These are phyloP conservation scores for Beauveria sp. DNA, from an alignment of 2,329 filamentous ascomycete genomes.

Conservation along the genomic window DNA sequence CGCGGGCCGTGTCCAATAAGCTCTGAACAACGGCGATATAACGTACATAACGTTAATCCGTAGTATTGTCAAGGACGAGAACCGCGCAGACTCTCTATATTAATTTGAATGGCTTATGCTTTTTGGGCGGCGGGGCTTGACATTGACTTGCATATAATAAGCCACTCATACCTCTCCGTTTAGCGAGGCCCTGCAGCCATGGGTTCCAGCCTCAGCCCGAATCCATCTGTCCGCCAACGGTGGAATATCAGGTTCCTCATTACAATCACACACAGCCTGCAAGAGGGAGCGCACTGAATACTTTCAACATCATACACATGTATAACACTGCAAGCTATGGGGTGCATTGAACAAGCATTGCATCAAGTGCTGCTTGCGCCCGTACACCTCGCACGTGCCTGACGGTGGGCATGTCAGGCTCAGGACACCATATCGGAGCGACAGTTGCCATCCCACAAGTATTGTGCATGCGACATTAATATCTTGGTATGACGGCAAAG, in stretches of 20 bases:
- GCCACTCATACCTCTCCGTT: not conserved
- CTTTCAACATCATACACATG: too few relatives aligned
- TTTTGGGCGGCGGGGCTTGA: not conserved
- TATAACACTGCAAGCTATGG: not conserved
- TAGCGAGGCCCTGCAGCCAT: not conserved
- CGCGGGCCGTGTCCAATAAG: too few relatives aligned
- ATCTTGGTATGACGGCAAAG: not conserved
- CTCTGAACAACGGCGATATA: too few relatives aligned
- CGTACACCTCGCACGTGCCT: not conserved
- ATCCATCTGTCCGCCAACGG: too few relatives aligned
- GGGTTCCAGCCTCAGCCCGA: too few relatives aligned
- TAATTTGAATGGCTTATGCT: not conserved
- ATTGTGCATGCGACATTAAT: not conserved
- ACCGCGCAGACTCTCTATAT: not conserved
- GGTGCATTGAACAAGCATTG: not conserved
- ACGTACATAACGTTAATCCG: too few relatives aligned
- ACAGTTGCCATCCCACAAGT: not conserved
- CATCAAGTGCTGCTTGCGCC: not conserved
- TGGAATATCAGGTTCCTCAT: too few relatives aligned
- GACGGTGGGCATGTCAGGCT: not conserved
- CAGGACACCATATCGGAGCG: not conserved
- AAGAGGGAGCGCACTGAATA: too few relatives aligned
- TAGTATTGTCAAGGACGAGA: not conserved
- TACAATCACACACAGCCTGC: too few relatives aligned
- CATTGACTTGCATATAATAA: not conserved